phyloP scores from a whole-genome alignment of 2,329 filamentous ascomycete species.

The Anisogramma anomala region DNA sequence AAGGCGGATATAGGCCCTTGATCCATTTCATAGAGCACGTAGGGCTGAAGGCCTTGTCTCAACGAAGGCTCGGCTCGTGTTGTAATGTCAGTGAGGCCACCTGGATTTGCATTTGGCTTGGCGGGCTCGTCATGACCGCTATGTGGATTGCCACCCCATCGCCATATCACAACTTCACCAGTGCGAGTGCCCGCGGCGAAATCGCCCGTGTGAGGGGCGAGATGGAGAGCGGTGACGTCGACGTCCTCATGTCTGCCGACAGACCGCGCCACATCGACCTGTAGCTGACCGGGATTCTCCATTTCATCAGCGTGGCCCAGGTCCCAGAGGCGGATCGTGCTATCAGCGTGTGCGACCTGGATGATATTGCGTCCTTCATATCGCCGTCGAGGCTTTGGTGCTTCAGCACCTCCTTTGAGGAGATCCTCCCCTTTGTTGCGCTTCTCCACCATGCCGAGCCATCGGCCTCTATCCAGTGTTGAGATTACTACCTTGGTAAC shows the following conservation, averaged over 20 bases:
- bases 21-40: slow-evolving; percentile 70
- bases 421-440: slow-evolving; percentile 68
- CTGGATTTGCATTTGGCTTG: slow-evolving; percentile 46
- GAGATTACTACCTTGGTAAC: slow-evolving; percentile 62
- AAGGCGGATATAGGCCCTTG: slow-evolving; percentile 70
- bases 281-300: slow-evolving; percentile 70
- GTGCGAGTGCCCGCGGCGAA: slow-evolving; percentile 68
- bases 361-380: slow-evolving; percentile 78
- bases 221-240: slow-evolving; percentile 65
- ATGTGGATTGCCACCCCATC: slow-evolving; percentile 73
- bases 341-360: slow-evolving; percentile 80
- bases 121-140: slow-evolving; percentile 50
- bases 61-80: slow-evolving; percentile 59
- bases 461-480: slow-evolving; percentile 63
- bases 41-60: slow-evolving; percentile 58
- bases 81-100: slow-evolving; percentile 63
- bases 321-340: slow-evolving; percentile 88
- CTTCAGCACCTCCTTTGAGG: slow-evolving; percentile 67
- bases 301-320: slow-evolving; percentile 85
- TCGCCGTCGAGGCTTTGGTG: slow-evolving; percentile 55
- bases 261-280: slow-evolving; percentile 77
- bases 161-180: slow-evolving; percentile 79
- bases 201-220: slow-evolving; percentile 73
- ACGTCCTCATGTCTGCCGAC: slow-evolving; percentile 68
- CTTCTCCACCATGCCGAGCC: slow-evolving; percentile 84